phyloP scores from a whole-genome alignment of 2,329 filamentous ascomycete species.

The Trichoderma koningii region DNA sequence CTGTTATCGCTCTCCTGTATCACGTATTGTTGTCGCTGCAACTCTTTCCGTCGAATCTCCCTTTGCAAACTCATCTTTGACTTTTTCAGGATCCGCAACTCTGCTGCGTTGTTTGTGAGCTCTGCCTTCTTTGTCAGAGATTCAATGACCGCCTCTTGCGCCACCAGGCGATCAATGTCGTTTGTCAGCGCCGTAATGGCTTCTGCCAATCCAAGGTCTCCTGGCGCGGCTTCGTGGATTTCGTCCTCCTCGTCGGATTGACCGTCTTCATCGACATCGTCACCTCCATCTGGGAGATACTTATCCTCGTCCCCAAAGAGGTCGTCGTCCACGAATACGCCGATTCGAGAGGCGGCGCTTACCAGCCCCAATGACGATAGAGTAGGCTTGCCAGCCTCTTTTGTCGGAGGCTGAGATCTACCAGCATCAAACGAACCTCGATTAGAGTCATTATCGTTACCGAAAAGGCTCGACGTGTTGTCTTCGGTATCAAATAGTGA shows the following conservation, averaged over 20 bases:
- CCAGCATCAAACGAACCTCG: conserved; percentile 62
- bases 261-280: conserved; percentile 64
- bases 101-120: conserved; percentile 92
- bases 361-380: conserved; percentile 90
- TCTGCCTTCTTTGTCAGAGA: conserved; percentile 92
- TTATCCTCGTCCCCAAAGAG: conserved; percentile 88
- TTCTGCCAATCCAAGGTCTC: conserved; percentile 89
- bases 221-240: conserved; percentile 91
- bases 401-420: conserved; percentile 40
- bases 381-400: conserved; percentile 71
- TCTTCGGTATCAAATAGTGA: conserved; percentile 61
- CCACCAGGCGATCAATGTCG: conserved; percentile 84
- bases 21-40: conserved; percentile 95
- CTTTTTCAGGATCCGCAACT: conserved; percentile 87
- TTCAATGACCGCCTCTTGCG: conserved; percentile 89
- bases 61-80: conserved; percentile 90
- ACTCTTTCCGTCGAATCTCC: conserved; percentile 89
- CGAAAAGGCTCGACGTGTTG: conserved; percentile 51
- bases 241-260: conserved; percentile 70
- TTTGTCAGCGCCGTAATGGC: conserved; percentile 85
- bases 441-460: conserved; percentile 61
- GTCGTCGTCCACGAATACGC: conserved; percentile 92
- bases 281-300: conserved; percentile 81
- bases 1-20: conserved; percentile 98
- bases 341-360: conserved; percentile 80